Evolutionary conservation across 805 yeast species (phyloP).

Genomic region (Nakazawaea ambrosiae): DNA sequence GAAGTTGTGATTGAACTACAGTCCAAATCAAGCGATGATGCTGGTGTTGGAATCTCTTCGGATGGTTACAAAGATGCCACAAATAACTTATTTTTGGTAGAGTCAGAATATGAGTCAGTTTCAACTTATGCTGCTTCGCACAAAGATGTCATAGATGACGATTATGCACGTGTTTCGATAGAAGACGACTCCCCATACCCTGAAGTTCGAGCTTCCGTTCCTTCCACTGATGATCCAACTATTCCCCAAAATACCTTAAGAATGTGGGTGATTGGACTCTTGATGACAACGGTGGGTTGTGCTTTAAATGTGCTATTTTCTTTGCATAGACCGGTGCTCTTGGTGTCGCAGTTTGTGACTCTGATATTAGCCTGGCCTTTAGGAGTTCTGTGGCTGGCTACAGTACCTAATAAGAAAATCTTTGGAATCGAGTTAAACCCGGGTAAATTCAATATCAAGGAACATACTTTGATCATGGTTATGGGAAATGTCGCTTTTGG

Average conservation of each 20-base stretch:
- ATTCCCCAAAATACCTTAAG: constrained; percentile 47
- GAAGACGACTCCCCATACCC: constrained; percentile 48
- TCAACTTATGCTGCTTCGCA: not conserved
- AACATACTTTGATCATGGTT: constrained; percentile 50
- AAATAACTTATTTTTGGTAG: constrained; percentile 5
- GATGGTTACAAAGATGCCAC: constrained; percentile 1
- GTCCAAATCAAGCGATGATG: no score
- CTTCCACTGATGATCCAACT: constrained; percentile 45
- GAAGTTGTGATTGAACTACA: no score
- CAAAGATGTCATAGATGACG: constrained; percentile 8
- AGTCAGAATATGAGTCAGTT: constrained; percentile 5
- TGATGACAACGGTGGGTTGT: constrained; percentile 47
- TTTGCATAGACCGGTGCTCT: constrained; percentile 42
- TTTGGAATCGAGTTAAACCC: constrained; percentile 41
- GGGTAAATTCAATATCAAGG: constrained; percentile 57
- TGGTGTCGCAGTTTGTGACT: constrained; percentile 30
- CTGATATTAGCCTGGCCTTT: constrained; percentile 25
- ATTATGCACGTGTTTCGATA: constrained; percentile 9
- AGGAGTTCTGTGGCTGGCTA: constrained; percentile 16
- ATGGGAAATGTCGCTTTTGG: constrained; percentile 42
- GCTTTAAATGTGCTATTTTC: constrained; percentile 51
- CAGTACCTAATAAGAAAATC: constrained; percentile 24
- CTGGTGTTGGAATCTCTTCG: no score
- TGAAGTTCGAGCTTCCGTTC: constrained; percentile 62
- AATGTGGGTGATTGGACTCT: constrained; percentile 46